Conservation (phyloP, 2,329 filamentous ascomycete genomes). For the Achaetomium macrosporum region DNA sequence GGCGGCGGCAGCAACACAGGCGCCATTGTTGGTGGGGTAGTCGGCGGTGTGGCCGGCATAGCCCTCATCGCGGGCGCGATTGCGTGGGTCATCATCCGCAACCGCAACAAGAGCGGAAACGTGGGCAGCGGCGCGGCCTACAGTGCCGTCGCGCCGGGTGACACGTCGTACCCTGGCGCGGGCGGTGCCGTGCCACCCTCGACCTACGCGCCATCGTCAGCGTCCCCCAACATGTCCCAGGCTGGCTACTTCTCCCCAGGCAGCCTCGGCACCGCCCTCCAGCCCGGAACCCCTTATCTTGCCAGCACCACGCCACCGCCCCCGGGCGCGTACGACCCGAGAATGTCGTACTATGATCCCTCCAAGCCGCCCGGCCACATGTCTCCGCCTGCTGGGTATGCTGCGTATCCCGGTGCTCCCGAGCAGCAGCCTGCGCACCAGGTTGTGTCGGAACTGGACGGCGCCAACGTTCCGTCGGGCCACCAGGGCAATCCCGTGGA, state of each 20-base stretch:
- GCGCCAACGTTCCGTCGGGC: slow-evolving; percentile 3
- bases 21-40: slow-evolving; percentile 29
- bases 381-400: neutral
- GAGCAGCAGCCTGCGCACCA: neutral
- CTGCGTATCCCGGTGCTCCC: neutral
- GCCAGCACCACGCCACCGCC: neutral
- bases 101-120: slow-evolving; percentile 23
- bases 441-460: slow-evolving; percentile 10
- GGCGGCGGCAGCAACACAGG: slow-evolving; percentile 22
- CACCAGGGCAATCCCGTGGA: slow-evolving; percentile 15
- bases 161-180: slow-evolving; percentile 3
- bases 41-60: slow-evolving; percentile 27
- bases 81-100: slow-evolving; percentile 24
- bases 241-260: slow-evolving; percentile 6
- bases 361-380: slow-evolving; percentile 10
- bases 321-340: slow-evolving; percentile 10
- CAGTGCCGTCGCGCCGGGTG: slow-evolving; percentile 18
- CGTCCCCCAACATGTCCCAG: slow-evolving; percentile 11
- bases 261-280: slow-evolving; percentile 1
- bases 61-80: slow-evolving; percentile 23
- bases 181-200: neutral
- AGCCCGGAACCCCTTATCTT: slow-evolving; percentile 8
- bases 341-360: slow-evolving; percentile 19
- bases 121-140: slow-evolving; percentile 10
- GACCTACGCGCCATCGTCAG: slow-evolving; percentile 1